These are phyloP conservation scores for Malus orientalis DNA, from an alignment of 306 rosid genomes.

Conservation along the genomic window DNA sequence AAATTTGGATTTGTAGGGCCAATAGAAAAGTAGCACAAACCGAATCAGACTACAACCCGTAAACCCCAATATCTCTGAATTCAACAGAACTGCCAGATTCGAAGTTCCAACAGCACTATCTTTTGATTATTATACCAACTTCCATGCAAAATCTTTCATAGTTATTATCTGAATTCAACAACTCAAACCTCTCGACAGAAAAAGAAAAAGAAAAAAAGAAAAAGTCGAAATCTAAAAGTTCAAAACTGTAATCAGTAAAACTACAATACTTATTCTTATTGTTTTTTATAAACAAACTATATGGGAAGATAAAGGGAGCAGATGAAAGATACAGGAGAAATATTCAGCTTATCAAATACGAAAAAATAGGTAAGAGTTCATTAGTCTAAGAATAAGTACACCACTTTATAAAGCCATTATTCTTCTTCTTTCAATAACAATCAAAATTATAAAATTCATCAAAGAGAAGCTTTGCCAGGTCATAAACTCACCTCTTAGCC, in stretches of 20 bases:
- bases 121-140: neutral
- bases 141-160: neutral
- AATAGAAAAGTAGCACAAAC: neutral
- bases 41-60: neutral
- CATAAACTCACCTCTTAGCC: constrained; percentile 31
- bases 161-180: neutral
- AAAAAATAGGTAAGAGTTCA: neutral
- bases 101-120: neutral
- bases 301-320: neutral
- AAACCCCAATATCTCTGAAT: neutral
- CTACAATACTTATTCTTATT: neutral
- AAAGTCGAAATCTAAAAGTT: neutral
- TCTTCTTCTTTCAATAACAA: neutral
- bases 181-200: neutral
- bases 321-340: neutral
- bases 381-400: no score
- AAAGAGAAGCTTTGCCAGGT: neutral
- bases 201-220: neutral
- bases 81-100: neutral
- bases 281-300: neutral
- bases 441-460: neutral
- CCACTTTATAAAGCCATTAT: neutral
- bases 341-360: neutral
- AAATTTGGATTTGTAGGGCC: neutral
- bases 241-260: neutral